Evolutionary conservation across 2,329 filamentous ascomycete genomes (phyloP), one percentile per base, ranked within the genome.

Genomic region (Aspergillus fumigatus): DNA sequence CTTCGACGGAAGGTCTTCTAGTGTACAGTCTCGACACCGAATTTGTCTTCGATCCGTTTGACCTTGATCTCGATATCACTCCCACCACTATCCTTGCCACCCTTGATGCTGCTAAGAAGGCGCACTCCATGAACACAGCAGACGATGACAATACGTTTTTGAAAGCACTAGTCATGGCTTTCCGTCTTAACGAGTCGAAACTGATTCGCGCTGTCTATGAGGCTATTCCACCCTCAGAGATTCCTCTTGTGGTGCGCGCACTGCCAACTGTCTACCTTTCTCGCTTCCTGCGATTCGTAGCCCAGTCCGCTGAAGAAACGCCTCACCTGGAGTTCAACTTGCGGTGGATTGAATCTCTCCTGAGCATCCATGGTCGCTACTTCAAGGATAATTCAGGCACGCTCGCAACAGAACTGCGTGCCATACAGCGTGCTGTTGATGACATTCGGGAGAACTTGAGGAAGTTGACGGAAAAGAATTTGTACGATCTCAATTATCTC

Each of bases 311-410:
- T 1, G 93, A 97, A 66, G 87, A 93, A 69, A 92, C 88, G 1
- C 93, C 92, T 1, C 93, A 97, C 78, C 83, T 99, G 4, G 94
- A 99, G 75, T 95, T 97, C 75, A 96, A 94, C 67, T 78, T 99
- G 48, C 78, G 93, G 8, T 99, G 94, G 94, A 89, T 97, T 67
- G 90, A 94, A 73, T 86, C 90, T 1, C 63, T 87, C 9, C 80
- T 97, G 57, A 88, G 89, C 66, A 86, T 86, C 65, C 93, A 97
- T 71, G 94, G 94, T 35, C 82, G 88, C 23, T 93, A 88, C 80
- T 82, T 99, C 66, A 89, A 90, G 57, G 88, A 92, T 38, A 88
- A 93, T 71, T 82, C 88, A 23, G 88, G 84, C 52, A 87, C 88
- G 64, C 86, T 94, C 35, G 91, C 93, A 40, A 84, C 93, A 2